Conservation (phyloP, 192 early-diverging fungal species). For the Rhizophlyctis rosea region DNA sequence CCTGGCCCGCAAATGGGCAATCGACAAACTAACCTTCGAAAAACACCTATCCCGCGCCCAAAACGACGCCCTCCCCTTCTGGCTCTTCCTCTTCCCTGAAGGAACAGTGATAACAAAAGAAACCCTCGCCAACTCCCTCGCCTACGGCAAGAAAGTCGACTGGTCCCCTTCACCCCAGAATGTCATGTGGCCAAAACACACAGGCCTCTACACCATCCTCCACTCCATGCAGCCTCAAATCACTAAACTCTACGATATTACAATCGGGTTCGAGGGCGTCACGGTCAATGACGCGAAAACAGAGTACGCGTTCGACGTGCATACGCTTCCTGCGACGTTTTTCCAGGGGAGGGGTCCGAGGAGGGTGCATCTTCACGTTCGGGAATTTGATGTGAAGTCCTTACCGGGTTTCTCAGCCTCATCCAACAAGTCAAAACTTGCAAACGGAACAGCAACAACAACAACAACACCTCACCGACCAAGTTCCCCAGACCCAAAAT, state of each 20-base stretch:
- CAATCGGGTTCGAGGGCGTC: constrained; percentile 84
- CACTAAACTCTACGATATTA: constrained; percentile 81
- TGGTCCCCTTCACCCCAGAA: constrained; percentile 44
- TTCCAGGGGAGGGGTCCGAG: constrained; percentile 68
- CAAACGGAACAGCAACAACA: constrained; percentile 1
- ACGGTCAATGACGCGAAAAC: constrained; percentile 37
- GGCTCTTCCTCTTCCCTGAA: constrained; percentile 95
- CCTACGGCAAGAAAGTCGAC: constrained; percentile 63
- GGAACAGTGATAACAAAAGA: constrained; percentile 84
- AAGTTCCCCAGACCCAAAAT: too few species aligned
- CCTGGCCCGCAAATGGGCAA: constrained; percentile 79
- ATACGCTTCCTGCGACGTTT: constrained; percentile 74
- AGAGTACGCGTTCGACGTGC: constrained; percentile 80
- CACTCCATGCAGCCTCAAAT: constrained; percentile 62
- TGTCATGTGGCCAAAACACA: constrained; percentile 81
- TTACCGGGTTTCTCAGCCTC: constrained; percentile 47
- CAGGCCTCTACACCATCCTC: constrained; percentile 74
- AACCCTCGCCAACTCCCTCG: constrained; percentile 63
- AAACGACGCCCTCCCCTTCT: constrained; percentile 59
- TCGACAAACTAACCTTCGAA: constrained; percentile 64
- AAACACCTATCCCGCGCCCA: constrained; percentile 42
- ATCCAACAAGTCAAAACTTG: neutral
- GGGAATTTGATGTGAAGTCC: constrained; percentile 10
- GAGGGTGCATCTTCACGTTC: constrained; percentile 77
- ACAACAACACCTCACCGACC: constrained; percentile 9